These are phyloP conservation scores for Kodamaea kaohsiungensis DNA, from an alignment of 805 yeast species.

Conservation along the genomic window DNA sequence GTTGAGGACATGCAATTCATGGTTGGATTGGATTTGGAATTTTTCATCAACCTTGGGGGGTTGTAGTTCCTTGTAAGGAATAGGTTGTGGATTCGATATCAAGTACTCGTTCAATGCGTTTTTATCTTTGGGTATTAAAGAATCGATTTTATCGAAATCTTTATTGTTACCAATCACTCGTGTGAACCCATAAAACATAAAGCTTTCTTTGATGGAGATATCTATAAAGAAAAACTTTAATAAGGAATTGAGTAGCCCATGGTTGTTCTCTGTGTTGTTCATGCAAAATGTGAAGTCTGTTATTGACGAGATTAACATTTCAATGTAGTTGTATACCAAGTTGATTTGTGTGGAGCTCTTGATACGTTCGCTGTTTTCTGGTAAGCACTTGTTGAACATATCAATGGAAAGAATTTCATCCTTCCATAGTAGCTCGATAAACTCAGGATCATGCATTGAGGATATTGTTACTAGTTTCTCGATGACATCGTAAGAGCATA, in stretches of 20 bases:
- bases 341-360: conserved; percentile 44
- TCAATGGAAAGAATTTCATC: conserved; percentile 32
- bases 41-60: conserved; percentile 5
- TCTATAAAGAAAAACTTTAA: conserved; percentile 43
- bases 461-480: conserved; percentile 44
- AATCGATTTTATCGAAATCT: conserved; percentile 43
- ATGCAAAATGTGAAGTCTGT: conserved; percentile 30
- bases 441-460: conserved; percentile 23
- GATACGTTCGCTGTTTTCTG: conserved; percentile 49
- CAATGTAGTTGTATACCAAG: conserved; percentile 53
- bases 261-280: conserved; percentile 13
- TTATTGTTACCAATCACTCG: conserved; percentile 52
- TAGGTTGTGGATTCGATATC: conserved; percentile 30
- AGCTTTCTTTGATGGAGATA: conserved; percentile 38
- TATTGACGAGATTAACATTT: conserved; percentile 49
- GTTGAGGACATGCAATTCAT: conserved; percentile 45
- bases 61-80: conserved; percentile 15
- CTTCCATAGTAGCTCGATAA: conserved; percentile 22
- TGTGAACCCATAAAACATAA: conserved; percentile 55
- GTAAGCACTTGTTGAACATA: conserved; percentile 42
- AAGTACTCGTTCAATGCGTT: conserved; percentile 24
- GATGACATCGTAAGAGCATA: conserved; percentile 56
- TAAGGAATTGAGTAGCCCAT: conserved; percentile 23
- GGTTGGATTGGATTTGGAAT: conserved; percentile 29
- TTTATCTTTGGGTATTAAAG: conserved; percentile 37